These are phyloP conservation scores for Aspergillus texensis DNA, from an alignment of 2,329 filamentous ascomycete genomes.

Conservation along the genomic window DNA sequence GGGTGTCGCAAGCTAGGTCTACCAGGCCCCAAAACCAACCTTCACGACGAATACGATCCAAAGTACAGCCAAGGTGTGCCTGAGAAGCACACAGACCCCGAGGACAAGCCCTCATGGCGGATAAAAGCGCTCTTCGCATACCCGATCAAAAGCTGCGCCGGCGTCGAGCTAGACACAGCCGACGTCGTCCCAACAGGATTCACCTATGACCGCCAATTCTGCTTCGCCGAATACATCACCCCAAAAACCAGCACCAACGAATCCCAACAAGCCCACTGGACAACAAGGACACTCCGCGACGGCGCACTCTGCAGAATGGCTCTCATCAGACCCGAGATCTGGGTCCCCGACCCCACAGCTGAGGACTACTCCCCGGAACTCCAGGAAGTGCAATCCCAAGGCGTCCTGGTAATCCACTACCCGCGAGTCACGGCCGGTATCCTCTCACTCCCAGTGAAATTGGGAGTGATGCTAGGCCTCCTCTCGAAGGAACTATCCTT, in stretches of 20 bases:
- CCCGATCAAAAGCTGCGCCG: conserved; percentile 79
- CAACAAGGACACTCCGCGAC: conserved; percentile 47
- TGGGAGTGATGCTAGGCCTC: conserved; percentile 34
- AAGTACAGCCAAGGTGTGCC: conserved; percentile 49
- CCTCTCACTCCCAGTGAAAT: conserved; percentile 21
- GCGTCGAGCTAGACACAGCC: conserved; percentile 70
- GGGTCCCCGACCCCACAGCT: conserved; percentile 55
- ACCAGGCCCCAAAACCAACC: conserved; percentile 50
- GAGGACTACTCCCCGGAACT: conserved; percentile 45
- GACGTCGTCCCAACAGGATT: conserved; percentile 70
- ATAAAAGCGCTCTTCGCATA: conserved; percentile 77
- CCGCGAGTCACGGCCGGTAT: conserved; percentile 29
- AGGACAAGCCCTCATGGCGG: conserved; percentile 44
- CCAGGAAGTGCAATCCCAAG: conserved; percentile 54
- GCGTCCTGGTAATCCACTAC: conserved; percentile 57
- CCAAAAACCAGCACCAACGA: conserved; percentile 22
- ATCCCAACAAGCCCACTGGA: conserved; percentile 35
- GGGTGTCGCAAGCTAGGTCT: conserved; percentile 59
- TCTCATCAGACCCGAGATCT: conserved; percentile 66
- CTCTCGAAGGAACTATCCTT: conserved; percentile 48
- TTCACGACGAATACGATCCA: conserved; percentile 59
- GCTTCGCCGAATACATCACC: conserved; percentile 68
- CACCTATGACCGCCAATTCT: conserved; percentile 79
- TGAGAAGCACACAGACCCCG: conserved; percentile 32
- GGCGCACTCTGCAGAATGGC: conserved; percentile 63